Evolutionary conservation across 2,329 filamentous ascomycete genomes (phyloP), one percentile per base, ranked within the genome.

Genomic region (Harringtonia aguacate): DNA sequence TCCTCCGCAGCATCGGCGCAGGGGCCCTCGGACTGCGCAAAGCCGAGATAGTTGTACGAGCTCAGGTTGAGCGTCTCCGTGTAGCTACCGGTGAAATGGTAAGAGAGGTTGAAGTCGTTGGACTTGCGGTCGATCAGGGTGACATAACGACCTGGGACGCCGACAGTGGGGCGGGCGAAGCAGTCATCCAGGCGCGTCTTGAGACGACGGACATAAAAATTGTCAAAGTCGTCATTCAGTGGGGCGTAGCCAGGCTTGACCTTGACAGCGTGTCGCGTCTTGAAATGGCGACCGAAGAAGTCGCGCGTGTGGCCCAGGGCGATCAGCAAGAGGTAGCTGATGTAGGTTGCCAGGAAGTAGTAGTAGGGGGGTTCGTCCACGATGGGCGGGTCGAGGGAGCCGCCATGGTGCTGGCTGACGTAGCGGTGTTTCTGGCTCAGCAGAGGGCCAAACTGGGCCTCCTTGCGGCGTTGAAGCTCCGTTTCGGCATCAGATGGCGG

Each of bases 21-120:
- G 34, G 92, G 90, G 12, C 92, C 92, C 53, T 97, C 89, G 0
- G 92, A 95, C 63, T 98, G 92, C 41, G 92, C 92, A 57, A 98
- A 98, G 36, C 92, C 92, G 21, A 98, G 84, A 61, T 98, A 98
- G 66, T 98, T 98, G 75, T 98, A 98, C 1, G 92, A 98, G 69
- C 90, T 95, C 83, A 98, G 84, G 67, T 98, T 98, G 56, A 98
- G 70, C 0, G 92, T 97, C 64, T 98, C 87, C 1, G 90, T 97
- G 47, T 79, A 83, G 39, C 87, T 94, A 46, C 92, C 92, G 2
- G 86, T 89, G 63, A 88, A 81, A 60, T 85, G 78, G 70, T 95
- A 98, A 46, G 84, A 82, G 57, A 83, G 75, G 67, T 98, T 98
- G 70, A 86, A 88, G 60, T 98, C 87, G 58, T 90, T 77, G 3